Conservation (phyloP, 2,329 filamentous ascomycete species). For the Cercospora citrullina region DNA sequence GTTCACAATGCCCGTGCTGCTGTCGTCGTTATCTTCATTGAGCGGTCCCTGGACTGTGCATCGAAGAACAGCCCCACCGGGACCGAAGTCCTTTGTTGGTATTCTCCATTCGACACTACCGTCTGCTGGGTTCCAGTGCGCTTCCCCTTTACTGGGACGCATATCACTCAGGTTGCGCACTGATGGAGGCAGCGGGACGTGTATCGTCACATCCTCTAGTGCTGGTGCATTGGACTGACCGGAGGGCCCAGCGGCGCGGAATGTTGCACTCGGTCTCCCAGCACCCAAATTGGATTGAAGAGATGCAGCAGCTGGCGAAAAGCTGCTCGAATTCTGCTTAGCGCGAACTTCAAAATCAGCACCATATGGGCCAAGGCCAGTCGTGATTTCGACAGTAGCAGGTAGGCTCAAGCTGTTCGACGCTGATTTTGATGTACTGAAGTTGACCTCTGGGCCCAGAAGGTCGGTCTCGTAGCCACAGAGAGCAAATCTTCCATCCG, state of each 20-base stretch:
- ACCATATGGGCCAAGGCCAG: constrained; percentile 70
- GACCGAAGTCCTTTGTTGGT: constrained; percentile 69
- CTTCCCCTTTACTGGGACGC: constrained; percentile 77
- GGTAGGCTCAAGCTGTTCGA: constrained; percentile 67
- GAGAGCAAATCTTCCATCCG: constrained; percentile 89
- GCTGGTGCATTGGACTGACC: constrained; percentile 39
- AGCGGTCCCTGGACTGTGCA: constrained; percentile 73
- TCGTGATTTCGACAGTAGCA: constrained; percentile 77
- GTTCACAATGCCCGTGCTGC: constrained; percentile 37
- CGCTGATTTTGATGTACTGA: constrained; percentile 27
- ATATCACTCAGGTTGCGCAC: constrained; percentile 84
- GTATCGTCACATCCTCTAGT: constrained; percentile 75
- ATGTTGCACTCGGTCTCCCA: constrained; percentile 24
- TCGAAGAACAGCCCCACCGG: constrained; percentile 60
- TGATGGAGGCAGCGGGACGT: constrained; percentile 73
- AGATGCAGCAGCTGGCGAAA: constrained; percentile 33
- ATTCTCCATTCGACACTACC: constrained; percentile 79
- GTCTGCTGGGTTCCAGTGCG: constrained; percentile 73
- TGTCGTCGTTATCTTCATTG: constrained; percentile 52
- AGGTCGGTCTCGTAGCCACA: constrained; percentile 94
- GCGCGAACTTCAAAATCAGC: constrained; percentile 86
- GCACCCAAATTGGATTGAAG: constrained; percentile 34
- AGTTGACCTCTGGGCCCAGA: constrained; percentile 63
- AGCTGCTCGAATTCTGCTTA: constrained; percentile 49
- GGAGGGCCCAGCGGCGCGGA: constrained; percentile 22